Evolutionary conservation across 1,139 yeast genomes (phyloP), one percentile per base, ranked within the genome.

Genomic region (Scheffersomyces titani): DNA sequence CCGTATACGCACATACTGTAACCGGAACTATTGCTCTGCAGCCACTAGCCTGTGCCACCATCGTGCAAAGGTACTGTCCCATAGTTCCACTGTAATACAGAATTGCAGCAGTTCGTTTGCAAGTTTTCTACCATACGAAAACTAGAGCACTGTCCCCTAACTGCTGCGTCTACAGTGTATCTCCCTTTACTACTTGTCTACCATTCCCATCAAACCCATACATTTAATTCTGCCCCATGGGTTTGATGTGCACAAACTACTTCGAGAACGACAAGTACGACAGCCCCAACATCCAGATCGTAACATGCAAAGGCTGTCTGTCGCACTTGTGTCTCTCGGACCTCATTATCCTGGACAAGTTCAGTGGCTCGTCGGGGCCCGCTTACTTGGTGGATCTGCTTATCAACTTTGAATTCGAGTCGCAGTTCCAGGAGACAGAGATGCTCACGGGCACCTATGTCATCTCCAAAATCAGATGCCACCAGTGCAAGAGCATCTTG

Each of bases 381-480:
- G 88, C 87, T 2, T 80, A 72, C 57, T 72, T 84, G 58, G 88
- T 84, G 16, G 82, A 80, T 40, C 71, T 72, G 56, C 74, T 84
- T 44, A 77, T 84, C 48, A 84, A 84, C 64, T 71, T 72, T 55
- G 71, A 69, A 47, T 63, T 71, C 7, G 78, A 75, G 49, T 66
- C 71, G 21, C 60, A 63, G 7, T 65, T 73, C 19, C 74, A 73
- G 54, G 79, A 78, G 57, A 72, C 78, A 4, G 65, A 65, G 47
- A 90, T 91, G 94, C 75, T 77, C 55, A 90, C 97, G 0, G 97
- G 97, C 1, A 70, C 71, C 36, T 92, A 89, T 68, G 74, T 81
- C 16, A 89, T 90, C 30, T 84, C 84, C 62, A 85, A 85, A 60
- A 83, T 90, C 45, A 71, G 71, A 54, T 91, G 97, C 70, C 83